Conservation (phyloP, 305 asterid species). For the Vinca major region DNA sequence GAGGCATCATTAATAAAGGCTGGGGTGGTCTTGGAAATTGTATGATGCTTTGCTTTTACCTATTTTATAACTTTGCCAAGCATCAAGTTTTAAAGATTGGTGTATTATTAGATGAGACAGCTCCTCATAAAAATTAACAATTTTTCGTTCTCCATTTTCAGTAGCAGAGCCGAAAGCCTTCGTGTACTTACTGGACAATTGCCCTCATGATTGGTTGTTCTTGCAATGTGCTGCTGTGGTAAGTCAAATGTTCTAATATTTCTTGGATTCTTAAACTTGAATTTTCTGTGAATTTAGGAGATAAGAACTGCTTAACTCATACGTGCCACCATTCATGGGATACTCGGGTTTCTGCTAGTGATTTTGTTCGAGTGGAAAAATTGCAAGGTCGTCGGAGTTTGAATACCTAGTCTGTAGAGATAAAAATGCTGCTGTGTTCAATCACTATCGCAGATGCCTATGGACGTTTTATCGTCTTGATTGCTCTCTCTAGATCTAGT, state of each 20-base stretch:
- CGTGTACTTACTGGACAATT: constrained; percentile 63
- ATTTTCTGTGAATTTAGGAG: background rate
- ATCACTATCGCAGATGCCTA: background rate
- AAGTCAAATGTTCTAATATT: constrained; percentile 10
- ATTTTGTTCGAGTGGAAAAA: background rate
- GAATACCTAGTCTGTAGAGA: background rate
- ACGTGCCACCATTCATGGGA: background rate
- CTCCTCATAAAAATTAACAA: background rate
- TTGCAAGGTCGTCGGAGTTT: background rate
- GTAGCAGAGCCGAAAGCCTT: constrained; percentile 73
- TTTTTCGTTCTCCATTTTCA: constrained; percentile 18
- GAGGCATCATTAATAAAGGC: constrained; percentile 93
- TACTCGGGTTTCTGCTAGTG: background rate
- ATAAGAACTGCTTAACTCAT: background rate
- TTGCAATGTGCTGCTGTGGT: constrained; percentile 79
- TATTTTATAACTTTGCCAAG: background rate
- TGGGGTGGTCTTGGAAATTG: constrained; percentile 94
- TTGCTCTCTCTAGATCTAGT: background rate
- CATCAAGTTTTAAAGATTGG: background rate
- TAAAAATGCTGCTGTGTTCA: background rate
- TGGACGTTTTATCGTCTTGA: background rate
- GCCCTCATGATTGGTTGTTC: constrained; percentile 96
- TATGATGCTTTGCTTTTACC: constrained; percentile 21
- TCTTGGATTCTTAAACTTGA: background rate
- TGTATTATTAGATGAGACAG: constrained; percentile 5